Evolutionary conservation across 75 land plant genomes (phyloP), one percentile per base, ranked within the genome.

Genomic region (Cunninghamia lanceolata): DNA sequence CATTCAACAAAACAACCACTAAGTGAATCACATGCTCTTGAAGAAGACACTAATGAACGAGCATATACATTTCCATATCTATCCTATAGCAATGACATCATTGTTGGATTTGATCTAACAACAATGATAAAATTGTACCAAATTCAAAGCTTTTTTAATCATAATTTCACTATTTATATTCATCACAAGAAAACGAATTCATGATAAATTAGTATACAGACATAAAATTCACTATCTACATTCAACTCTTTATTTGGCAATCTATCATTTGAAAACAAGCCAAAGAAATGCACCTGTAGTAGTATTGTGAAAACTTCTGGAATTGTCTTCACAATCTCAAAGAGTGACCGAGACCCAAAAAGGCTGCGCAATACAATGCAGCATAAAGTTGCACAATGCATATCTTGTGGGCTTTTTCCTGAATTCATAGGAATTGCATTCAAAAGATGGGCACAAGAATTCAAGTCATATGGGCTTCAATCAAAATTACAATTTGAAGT

Each of bases 301-400:
- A 88, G 46, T 28, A 45, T 32, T 54, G 32, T 75, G 19, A 74
- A 77, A 39, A 90, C 79, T 38, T 90, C 89, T 28, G 93, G 89
- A 85, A 90, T 88, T 39, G 50, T 88, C 66, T 86, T 91, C 45
- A 91, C 36, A 53, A 78, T 86, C 50, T 90, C 93, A 88, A 91
- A 91, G 78, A 92, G 88, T 54, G 86, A 66, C 32, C 92, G 85
- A 68, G 93, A 91, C 54, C 87, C 83, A 34, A 90, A 79, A 70
- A 91, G 88, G 82, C 89, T 85, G 70, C 86, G 91, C 17, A 91
- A 59, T 30, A 85, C 89, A 84, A 88, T 73, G 82, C 91, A 91
- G 82, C 93, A 91, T 52, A 90, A 85, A 30, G 92, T 90, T 32
- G 93, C 88, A 82, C 66, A 83, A 53, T 83, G 16, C 36, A 83